Conservation (phyloP, 176 grass and related monocot species). For the Leersia perrieri region DNA sequence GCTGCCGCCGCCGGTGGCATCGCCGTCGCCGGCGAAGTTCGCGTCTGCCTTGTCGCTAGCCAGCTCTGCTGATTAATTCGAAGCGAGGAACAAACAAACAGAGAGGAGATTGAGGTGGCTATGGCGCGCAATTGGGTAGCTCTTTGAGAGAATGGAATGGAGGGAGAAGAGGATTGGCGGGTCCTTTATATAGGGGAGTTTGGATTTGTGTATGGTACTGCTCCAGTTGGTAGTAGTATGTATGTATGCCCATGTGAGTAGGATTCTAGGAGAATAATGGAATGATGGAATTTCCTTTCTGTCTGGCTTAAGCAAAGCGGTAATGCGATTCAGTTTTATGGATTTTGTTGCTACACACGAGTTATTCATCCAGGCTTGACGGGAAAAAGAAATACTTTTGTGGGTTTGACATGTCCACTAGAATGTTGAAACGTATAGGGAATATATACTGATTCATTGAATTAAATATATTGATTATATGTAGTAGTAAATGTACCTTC, state of each 20-base stretch:
- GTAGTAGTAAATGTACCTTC: no score
- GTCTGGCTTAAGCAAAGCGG: neutral
- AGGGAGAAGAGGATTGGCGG: neutral
- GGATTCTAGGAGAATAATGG: constrained; percentile 3
- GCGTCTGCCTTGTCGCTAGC: neutral
- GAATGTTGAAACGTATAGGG: neutral
- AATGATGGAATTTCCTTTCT: neutral
- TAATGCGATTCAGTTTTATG: constrained; percentile 6
- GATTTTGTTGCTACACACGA: neutral
- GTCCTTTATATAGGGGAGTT: constrained; percentile 21
- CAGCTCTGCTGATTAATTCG: constrained; percentile 25
- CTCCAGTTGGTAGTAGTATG: neutral
- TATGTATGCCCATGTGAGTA: neutral
- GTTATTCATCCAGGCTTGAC: neutral
- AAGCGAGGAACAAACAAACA: no score
- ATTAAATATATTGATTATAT: neutral
- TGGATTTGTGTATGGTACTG: neutral
- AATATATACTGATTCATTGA: neutral
- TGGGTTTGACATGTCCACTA: neutral
- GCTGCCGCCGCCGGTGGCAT: constrained; percentile 13
- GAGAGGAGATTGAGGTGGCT: no score
- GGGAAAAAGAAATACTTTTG: neutral
- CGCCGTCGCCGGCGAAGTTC: neutral
- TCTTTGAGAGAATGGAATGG: no score
- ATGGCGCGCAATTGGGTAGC: neutral